Evolutionary conservation across 2,329 filamentous ascomycete genomes (phyloP).

Genomic region (Aspergillus udagawae): DNA sequence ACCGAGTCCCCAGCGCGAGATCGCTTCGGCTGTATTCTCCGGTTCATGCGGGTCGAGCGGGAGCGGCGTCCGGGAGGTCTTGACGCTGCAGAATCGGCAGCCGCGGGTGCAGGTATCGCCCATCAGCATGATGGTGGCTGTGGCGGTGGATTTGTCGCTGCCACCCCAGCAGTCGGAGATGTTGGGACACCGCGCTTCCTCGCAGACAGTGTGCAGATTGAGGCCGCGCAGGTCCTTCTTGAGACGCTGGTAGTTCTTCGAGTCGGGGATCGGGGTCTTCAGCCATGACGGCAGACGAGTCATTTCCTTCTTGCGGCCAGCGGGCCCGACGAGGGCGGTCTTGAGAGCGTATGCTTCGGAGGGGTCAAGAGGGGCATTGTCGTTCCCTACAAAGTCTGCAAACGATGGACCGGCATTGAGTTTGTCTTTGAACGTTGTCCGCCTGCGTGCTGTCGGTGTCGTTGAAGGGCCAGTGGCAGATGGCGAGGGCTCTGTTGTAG

Average conservation of each 20-base stretch:
- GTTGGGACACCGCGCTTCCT: constrained; percentile 95
- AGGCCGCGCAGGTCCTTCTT: constrained; percentile 88
- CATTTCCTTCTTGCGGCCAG: constrained; percentile 61
- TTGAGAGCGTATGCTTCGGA: constrained; percentile 57
- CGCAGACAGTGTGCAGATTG: constrained; percentile 90
- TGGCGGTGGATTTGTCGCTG: constrained; percentile 79
- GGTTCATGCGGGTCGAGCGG: constrained; percentile 94
- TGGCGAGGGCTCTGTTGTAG: constrained; percentile 34
- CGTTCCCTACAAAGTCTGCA: constrained; percentile 54
- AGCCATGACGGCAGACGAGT: constrained; percentile 86
- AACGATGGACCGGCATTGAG: constrained; percentile 64
- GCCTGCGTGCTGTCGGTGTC: constrained; percentile 53
- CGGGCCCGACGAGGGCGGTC: constrained; percentile 58
- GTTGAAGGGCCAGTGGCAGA: constrained; percentile 26
- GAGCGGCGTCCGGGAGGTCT: constrained; percentile 71
- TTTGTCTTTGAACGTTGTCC: constrained; percentile 58
- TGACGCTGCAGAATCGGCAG: constrained; percentile 95
- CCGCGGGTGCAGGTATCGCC: constrained; percentile 96
- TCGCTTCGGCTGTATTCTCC: constrained; percentile 91
- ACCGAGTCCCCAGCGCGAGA: constrained; percentile 87
- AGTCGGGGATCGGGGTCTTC: constrained; percentile 87
- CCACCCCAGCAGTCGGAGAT: constrained; percentile 98
- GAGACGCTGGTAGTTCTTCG: constrained; percentile 88
- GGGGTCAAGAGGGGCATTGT: constrained; percentile 40
- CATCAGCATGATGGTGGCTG: constrained; percentile 99